These are phyloP conservation scores for Solioccasus polychromus DNA, from an alignment of 768 basidiomycete species.

Conservation along the genomic window DNA sequence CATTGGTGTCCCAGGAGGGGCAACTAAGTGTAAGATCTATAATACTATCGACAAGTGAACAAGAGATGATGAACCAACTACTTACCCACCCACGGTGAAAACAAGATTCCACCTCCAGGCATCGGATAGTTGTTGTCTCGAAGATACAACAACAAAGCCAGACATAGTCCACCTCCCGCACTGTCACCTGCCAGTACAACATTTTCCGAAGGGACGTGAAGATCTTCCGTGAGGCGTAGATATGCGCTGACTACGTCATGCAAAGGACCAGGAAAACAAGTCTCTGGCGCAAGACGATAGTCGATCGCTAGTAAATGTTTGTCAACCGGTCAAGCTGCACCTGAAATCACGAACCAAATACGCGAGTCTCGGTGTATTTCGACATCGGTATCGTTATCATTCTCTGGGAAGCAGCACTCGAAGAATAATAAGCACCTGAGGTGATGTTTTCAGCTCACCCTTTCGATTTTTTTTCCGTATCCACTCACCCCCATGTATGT, in stretches of 20 bases:
- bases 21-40: slow-evolving; percentile 94
- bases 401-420: slow-evolving; percentile 87
- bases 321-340: not conserved
- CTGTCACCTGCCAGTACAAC: slow-evolving; percentile 89
- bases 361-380: slow-evolving; percentile 82
- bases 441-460: slow-evolving; percentile 2
- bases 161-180: slow-evolving; percentile 84
- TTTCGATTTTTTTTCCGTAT: not conserved
- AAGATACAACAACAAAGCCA: slow-evolving; percentile 90
- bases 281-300: slow-evolving; percentile 95
- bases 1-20: slow-evolving; percentile 97
- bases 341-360: slow-evolving; percentile 61
- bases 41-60: slow-evolving; percentile 7
- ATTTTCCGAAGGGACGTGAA: slow-evolving; percentile 89
- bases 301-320: slow-evolving; percentile 61
- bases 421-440: slow-evolving; percentile 88
- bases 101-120: slow-evolving; percentile 81
- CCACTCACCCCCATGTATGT: slow-evolving; percentile 83
- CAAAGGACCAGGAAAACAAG: slow-evolving; percentile 85
- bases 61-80: slow-evolving; percentile 15
- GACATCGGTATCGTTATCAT: slow-evolving; percentile 88
- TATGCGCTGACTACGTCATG: slow-evolving; percentile 87
- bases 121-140: slow-evolving; percentile 86
- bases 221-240: slow-evolving; percentile 80
- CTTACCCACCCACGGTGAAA: slow-evolving; percentile 96